A percentile compares a stretch with the other conserved stretches of the same genome.
Evolutionary conservation across 768 basidiomycete genomes (phyloP).

Genomic region (Pisolithus tinctorius): DNA sequence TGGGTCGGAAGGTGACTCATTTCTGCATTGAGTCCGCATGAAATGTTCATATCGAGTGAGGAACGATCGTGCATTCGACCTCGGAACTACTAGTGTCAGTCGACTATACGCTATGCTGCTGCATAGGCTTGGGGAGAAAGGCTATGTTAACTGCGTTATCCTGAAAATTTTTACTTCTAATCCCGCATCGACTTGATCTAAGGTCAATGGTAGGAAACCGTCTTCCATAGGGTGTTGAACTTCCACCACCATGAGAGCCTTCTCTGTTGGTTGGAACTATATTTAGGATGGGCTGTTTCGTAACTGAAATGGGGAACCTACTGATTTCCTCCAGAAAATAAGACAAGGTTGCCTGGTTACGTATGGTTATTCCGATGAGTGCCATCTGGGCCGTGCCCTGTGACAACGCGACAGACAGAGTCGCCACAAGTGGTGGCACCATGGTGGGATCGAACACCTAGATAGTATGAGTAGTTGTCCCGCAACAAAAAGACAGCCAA

Average conservation of each 20-base stretch:
- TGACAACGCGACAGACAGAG: constrained; percentile 32
- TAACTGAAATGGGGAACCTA: constrained; percentile 6
- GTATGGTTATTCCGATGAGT: constrained; percentile 38
- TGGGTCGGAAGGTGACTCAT: too few species aligned
- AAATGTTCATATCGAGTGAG: too few species aligned
- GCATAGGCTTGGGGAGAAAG: neutral
- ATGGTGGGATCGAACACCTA: constrained; percentile 67
- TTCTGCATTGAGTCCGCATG: too few species aligned
- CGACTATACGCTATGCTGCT: neutral
- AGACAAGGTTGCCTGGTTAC: constrained; percentile 48
- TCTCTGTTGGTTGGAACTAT: constrained; percentile 7
- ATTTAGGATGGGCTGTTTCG: neutral
- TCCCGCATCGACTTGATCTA: constrained; percentile 28
- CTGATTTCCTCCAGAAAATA: constrained; percentile 36
- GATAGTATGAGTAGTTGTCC: neutral
- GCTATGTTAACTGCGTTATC: constrained; percentile 22
- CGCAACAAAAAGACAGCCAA: neutral
- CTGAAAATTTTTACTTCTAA: constrained; percentile 41
- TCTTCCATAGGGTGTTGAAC: constrained; percentile 12
- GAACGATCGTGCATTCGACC: too few species aligned
- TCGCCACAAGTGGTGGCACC: constrained; percentile 49
- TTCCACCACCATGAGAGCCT: constrained; percentile 22
- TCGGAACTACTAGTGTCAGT: too few species aligned
- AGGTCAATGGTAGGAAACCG: constrained; percentile 18
- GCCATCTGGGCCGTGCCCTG: constrained; percentile 11